A percentile compares a stretch with the other conserved stretches of the same genome.
Evolutionary conservation across 257 asterid species (phyloP).

Genomic region (Solanum virginianum): DNA sequence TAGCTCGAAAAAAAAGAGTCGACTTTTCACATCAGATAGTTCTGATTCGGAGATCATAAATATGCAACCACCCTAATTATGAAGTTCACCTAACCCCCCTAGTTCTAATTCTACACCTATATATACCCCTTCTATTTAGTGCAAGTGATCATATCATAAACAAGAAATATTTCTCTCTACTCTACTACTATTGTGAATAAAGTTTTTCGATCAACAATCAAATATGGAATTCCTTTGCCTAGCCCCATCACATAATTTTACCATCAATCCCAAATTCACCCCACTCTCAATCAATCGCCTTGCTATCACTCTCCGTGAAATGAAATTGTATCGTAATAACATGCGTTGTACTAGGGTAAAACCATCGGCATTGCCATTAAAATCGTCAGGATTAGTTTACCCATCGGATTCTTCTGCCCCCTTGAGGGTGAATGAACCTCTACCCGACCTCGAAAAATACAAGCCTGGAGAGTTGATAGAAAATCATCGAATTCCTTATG

Average conservation of each 20-base stretch:
- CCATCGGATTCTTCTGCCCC: neutral
- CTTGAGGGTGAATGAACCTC: neutral
- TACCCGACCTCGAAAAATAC: neutral
- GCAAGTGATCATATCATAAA: neutral
- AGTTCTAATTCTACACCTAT: neutral
- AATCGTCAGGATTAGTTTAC: conserved; percentile 1
- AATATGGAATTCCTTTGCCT: neutral
- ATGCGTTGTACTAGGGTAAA: neutral
- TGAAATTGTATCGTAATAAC: neutral
- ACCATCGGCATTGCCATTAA: conserved; percentile 8
- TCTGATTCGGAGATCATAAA: too few relatives aligned
- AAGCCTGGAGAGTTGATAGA: conserved; percentile 36
- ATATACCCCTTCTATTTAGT: neutral
- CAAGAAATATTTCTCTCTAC: neutral
- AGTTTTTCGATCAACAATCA: neutral
- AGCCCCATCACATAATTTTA: neutral
- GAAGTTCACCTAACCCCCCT: neutral
- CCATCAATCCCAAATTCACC: neutral
- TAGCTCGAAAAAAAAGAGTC: too few relatives aligned
- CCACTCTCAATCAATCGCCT: neutral
- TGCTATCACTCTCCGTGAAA: neutral
- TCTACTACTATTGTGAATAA: neutral
- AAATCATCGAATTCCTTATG: conserved; percentile 3
- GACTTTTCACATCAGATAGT: too few relatives aligned
- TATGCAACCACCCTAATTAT: too few relatives aligned